phyloP scores from a whole-genome alignment of 768 basidiomycete species.

The Jaapia argillacea region DNA sequence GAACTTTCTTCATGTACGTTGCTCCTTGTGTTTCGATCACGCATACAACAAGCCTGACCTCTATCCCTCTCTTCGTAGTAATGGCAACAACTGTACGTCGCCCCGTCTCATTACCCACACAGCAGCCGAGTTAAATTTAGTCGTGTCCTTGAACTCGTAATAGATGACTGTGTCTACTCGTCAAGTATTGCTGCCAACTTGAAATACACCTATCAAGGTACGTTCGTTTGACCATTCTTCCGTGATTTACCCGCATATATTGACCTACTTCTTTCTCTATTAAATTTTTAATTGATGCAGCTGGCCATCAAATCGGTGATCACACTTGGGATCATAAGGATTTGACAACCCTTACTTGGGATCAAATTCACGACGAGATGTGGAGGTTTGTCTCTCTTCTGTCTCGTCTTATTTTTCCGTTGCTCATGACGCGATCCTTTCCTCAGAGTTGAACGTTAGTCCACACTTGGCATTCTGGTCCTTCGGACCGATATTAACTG shows the following conservation, averaged over 20 bases:
- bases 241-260: too few species aligned
- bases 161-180: not conserved
- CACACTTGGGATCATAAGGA: slow-evolving; percentile 11
- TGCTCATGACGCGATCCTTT: not conserved
- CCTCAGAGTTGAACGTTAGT: not conserved
- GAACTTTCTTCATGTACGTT: not conserved
- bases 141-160: too few species aligned
- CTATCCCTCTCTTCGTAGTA: not conserved
- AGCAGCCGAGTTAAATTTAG: not conserved
- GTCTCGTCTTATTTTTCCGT: not conserved
- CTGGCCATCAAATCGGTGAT: slow-evolving; percentile 9
- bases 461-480: not conserved
- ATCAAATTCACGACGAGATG: not conserved
- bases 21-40: not conserved
- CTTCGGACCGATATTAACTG: not conserved
- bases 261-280: not conserved
- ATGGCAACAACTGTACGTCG: not conserved
- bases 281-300: not conserved
- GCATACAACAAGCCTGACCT: not conserved
- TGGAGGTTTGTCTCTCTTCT: not conserved
- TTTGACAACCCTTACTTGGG: not conserved
- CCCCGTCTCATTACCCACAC: not conserved
- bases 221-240: too few species aligned
- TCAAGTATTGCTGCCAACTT: not conserved
- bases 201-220: not conserved